Base-by-base conservation (phyloP, 352 stramenopile genomes). In the Pythium aphanidermatum region DNA sequence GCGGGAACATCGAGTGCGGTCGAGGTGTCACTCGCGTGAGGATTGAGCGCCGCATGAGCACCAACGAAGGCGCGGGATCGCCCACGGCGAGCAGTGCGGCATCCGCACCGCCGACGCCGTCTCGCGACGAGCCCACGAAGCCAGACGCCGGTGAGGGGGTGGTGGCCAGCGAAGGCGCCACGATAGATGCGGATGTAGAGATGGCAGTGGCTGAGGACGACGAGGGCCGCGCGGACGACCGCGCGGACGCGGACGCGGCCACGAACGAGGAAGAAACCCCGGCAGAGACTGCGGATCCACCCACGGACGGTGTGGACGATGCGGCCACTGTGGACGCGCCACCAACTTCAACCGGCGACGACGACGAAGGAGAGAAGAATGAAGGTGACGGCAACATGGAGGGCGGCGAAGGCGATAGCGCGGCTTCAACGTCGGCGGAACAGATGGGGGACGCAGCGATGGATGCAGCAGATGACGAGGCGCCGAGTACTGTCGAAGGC, bases 401-500 rank as follows among this genome's bases (percentile, higher is more conserved):
- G 32, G 32, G 21, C 13, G 14, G 21, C 10, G n/a, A 9, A 13
- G n/a, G 8, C n/a, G 32, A 9, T 38, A 33, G 9, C 10, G 32
- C 32, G n/a, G 13, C 32, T 38, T 38, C 32, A 38, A 38, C 32
- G 7, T 38, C 32, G 7, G 32, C 32, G 32, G 13, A 38, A 38
- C 32, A 38, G 32, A 38, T 38, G 32, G 32, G 13, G 9, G 41
- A 19, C 14, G n/a, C 16, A 19, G 34, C n/a, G 13, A 4, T 2
- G n/a, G 26, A 44, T 17, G 49, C 29, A 31, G 51, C n/a, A 3
- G 17, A 47, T 17, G 42, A 40, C 27, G 36, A 23, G 35, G 41
- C n/a, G 28, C 9, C 20, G 2, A 49, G 21, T 19, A 16, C 30
- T 17, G 43, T 47, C 21, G 43, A 51, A 20, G 33, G 31, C 14